Base-by-base conservation (phyloP, 805 yeast genomes). In the Kazachstania bromeliacearum region DNA sequence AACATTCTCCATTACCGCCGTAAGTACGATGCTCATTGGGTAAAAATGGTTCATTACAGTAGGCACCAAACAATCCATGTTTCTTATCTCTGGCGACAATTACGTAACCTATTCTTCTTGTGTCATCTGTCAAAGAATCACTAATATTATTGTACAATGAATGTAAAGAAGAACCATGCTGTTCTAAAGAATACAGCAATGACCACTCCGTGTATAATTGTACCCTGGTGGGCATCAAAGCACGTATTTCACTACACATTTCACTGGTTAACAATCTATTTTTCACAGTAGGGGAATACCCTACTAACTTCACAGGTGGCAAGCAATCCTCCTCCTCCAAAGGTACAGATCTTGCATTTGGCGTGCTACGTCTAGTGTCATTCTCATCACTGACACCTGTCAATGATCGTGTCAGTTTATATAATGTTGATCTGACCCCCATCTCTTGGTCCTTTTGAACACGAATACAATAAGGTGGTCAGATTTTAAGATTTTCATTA, bases 1-100 rank as follows among this genome's bases (percentile, higher is more conserved):
- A 88, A 53, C 97, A 87, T 57, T 89, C 96, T 1, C 96, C 96
- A 60, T 88, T 88, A 1, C 98, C 98, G 48, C 79, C 82, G 60
- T 78, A 89, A 39, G 84, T 68, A 48, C 74, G 75, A 33, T 73
- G 72, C 34, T 84, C 94, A 39, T 78, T 71, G 1, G 87, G 80
- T 40, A 72, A 76, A 40, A 83, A 68, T 37, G 71, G 66, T 46
- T 84, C 95, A 55, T 85, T 85, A 33, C 77, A 46, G 55, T 75
- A 88, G 10, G 85, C 79, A 0, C 96, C 96, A 62, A 88, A 87
- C 29, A 73, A 58, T 19, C 74, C 70, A 38, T 73, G 73, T 14
- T 68, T 60, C 10, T 68, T 62, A 53, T 92, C 97, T 53, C 70
- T 70, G 4, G 92, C 66, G 3, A 81, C 71, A 38, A 92, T 45